Conservation (phyloP, 2,329 filamentous ascomycete genomes). For the Bipolaris gigantea region DNA sequence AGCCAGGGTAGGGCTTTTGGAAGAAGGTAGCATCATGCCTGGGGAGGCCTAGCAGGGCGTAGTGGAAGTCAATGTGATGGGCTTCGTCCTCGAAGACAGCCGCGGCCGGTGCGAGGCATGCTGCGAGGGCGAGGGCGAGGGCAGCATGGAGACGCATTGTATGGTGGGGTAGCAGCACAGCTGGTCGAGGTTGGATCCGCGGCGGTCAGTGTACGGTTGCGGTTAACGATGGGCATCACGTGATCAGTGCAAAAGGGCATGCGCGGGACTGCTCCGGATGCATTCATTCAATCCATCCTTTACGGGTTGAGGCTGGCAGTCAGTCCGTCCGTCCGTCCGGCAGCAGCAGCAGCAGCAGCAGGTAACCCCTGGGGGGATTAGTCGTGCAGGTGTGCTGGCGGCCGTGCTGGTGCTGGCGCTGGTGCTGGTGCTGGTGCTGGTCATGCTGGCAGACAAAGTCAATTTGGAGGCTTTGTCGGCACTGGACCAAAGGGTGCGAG, state of each 20-base stretch:
- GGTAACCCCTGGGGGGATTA: too few relatives aligned
- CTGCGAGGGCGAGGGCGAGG: conserved; percentile 40
- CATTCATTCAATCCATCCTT: not conserved
- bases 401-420: too few relatives aligned
- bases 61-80: conserved; percentile 88
- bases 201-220: not conserved
- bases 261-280: conserved; percentile 4
- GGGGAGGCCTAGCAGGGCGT: conserved; percentile 82
- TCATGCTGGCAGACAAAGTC: not conserved
- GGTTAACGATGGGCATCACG: too few relatives aligned
- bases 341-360: too few relatives aligned
- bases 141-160: conserved; percentile 45
- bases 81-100: conserved; percentile 91
- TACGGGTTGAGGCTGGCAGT: too few relatives aligned
- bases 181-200: conserved; percentile 3
- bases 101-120: conserved; percentile 54
- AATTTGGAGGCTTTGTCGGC: not conserved
- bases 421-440: too few relatives aligned
- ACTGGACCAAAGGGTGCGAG: not conserved
- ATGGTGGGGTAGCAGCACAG: conserved; percentile 15
- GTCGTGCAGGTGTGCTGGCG: too few relatives aligned
- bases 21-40: conserved; percentile 88
- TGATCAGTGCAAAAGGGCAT: too few relatives aligned
- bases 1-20: conserved; percentile 78
- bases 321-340: too few relatives aligned